Conservation (phyloP, 176 grass and related monocot genomes). For the Aegilops longissima region DNA sequence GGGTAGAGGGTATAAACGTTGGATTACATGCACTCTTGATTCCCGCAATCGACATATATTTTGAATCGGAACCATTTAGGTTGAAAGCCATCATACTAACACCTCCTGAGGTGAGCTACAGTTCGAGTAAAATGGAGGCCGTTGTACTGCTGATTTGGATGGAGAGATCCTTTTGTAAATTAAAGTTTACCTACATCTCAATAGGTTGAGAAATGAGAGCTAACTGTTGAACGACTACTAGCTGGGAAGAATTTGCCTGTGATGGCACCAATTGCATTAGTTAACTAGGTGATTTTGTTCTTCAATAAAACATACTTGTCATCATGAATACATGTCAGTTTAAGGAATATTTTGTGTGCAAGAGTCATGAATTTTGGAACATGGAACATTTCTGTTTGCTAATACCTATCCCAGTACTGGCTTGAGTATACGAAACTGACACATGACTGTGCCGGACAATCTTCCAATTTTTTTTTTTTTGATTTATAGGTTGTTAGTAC, state of each 20-base stretch:
- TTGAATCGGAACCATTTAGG: neutral
- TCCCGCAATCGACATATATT: neutral
- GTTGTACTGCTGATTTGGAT: neutral
- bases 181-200: neutral
- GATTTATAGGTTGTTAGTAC: neutral
- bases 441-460: neutral
- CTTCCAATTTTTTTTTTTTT: neutral
- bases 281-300: neutral
- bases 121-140: neutral
- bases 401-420: neutral
- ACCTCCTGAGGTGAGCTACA: neutral
- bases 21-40: neutral
- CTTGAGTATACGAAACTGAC: neutral
- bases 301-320: conserved; percentile 1
- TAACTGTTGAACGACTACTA: conserved; percentile 13
- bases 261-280: neutral
- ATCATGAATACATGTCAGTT: conserved; percentile 2
- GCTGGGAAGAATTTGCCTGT: neutral
- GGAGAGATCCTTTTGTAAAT: neutral
- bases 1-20: neutral
- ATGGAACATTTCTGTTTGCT: neutral
- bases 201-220: conserved; percentile 7
- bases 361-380: neutral
- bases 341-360: neutral
- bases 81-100: neutral